These are phyloP conservation scores for Westerdykella sp. DNA, from an alignment of 2,329 filamentous ascomycete species.

Conservation along the genomic window DNA sequence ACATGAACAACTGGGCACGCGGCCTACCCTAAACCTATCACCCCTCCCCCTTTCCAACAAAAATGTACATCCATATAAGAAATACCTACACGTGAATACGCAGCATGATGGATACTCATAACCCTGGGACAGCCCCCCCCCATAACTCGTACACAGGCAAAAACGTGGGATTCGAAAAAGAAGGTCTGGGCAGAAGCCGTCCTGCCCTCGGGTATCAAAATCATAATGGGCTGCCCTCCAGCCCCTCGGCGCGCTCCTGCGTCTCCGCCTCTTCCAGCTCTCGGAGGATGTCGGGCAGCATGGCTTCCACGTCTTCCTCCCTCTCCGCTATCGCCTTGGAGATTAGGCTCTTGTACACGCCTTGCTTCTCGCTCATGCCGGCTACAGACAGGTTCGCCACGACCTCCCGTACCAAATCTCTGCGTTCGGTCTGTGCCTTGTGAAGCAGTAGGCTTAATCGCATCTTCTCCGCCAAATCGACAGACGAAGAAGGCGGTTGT, in stretches of 20 bases:
- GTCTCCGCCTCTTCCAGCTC: slow-evolving; percentile 46
- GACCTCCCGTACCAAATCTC: slow-evolving; percentile 59
- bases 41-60: too few species aligned
- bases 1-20: too few species aligned
- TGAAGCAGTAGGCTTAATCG: slow-evolving; percentile 54
- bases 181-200: not conserved
- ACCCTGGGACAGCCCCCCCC: too few species aligned
- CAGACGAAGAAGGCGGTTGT: slow-evolving; percentile 23
- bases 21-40: too few species aligned
- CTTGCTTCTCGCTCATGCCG: slow-evolving; percentile 66
- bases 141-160: not conserved
- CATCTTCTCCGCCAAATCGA: slow-evolving; percentile 47
- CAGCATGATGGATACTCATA: too few species aligned
- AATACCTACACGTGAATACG: too few species aligned
- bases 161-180: not conserved
- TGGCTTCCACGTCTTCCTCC: slow-evolving; percentile 63
- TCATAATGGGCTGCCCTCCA: slow-evolving; percentile 30
- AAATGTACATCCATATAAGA: too few species aligned
- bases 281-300: slow-evolving; percentile 46
- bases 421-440: slow-evolving; percentile 54
- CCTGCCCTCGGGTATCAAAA: not conserved
- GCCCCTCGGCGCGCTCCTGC: slow-evolving; percentile 30
- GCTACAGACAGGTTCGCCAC: slow-evolving; percentile 62
- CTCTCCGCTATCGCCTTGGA: slow-evolving; percentile 61
- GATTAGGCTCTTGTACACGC: slow-evolving; percentile 65